Base-by-base conservation (phyloP, 2,329 filamentous ascomycete species). In the Cordyceps tenuipes region DNA sequence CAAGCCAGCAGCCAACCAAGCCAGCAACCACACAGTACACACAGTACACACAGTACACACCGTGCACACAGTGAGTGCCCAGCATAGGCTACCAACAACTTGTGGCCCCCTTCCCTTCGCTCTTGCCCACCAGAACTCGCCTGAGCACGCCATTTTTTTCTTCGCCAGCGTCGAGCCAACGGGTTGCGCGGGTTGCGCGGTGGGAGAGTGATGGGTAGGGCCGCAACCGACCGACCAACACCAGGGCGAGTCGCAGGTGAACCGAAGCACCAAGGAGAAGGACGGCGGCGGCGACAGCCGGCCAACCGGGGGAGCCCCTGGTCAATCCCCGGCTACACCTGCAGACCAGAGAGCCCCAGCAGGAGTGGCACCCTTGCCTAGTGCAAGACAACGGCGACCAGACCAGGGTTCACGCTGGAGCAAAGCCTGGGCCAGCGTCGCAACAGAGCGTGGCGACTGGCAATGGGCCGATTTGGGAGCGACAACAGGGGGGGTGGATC, bases 401-500 rank as follows among this genome's bases (percentile, higher is more conserved):
- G 31, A 57, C 31, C n/a, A 57, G 54, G 54, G 44, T 49, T 49
- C 44, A 31, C 19, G 19, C 36, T 8, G 3, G 34, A 23, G 13
- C 19, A 26, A 8, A 8, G 23, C 34, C 29, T 36, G 34, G 34
- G 34, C 34, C 34, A 36, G 34, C 34, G 34, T 36, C 12, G 34
- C 34, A 36, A 10, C 34, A 36, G 34, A 49, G 44, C 44, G 34
- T 47, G 29, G 31, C 54, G 53, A 56, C 53, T 36, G 31, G 43
- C 43, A 57, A 57, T 57, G 54, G 54, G 54, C 31, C 54, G 54
- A 57, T 57, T 57, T 57, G 54, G 54, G 54, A 57, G 54, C 46
- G 46, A 57, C 54, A 49, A 21, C 54, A 57, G 44, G 54, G 44
- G 51, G 54, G 46, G 46, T 57, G 54, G 54, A 57, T 57, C 54